Evolutionary conservation across 805 yeast genomes (phyloP), one percentile per base, ranked within the genome.

Genomic region (Zygosaccharomyces pseudorouxii): DNA sequence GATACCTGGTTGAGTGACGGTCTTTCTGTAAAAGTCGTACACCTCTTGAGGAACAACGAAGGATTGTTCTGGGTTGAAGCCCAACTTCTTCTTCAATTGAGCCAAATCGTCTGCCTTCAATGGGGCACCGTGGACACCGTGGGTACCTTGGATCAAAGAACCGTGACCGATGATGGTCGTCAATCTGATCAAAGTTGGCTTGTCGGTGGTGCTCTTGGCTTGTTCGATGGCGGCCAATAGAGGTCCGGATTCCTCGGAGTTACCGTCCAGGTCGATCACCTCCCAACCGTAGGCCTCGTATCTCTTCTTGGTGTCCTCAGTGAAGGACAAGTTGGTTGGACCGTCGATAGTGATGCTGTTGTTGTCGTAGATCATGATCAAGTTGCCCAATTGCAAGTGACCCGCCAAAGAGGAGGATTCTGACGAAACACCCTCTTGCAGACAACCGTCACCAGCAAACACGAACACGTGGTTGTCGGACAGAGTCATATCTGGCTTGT

Each of bases 261-360:
- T 97, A 67, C 89, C 79, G 58, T 75, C 71, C 59, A 93, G 90
- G 71, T 78, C 74, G 55, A 86, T 52, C 36, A 84, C 79, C 75
- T 92, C 85, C 98, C 98, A 92, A 59, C 96, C 97, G 72, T 92
- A 93, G 49, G 97, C 78, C 76, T 83, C 84, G 70, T 86, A 84
- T 74, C 97, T 82, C 68, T 76, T 77, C 58, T 77, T 65, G 47
- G 92, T 97, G 68, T 92, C 87, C 76, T 92, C 98, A 55, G 96
- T 88, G 81, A 92, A 90, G 51, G 97, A 88, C 53, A 82, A 82
- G 55, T 80, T 76, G 65, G 95, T 92, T 73, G 78, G 75, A 77
- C 99, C 99, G 70, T 92, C 99, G 69, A 92, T 92, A 63, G 98
- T 85, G 78, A 92, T 90, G 69, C 83, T 84, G 84, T 92, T 92